Conservation (phyloP, 2,329 filamentous ascomycete genomes). For the Dothideomycetes sp. region DNA sequence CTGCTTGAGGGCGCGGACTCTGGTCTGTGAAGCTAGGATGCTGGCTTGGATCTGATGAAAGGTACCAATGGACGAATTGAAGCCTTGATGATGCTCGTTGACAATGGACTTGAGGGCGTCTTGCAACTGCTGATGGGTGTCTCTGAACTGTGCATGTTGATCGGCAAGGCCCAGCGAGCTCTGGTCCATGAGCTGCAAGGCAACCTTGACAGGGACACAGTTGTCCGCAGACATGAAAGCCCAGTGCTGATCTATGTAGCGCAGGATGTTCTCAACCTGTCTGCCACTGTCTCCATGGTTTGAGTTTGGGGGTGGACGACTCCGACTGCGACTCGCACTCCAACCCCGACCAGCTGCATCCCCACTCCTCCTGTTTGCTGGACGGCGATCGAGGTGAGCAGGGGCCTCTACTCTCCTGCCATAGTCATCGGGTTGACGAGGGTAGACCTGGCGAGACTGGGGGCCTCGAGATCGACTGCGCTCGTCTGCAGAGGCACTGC, state of each 20-base stretch:
- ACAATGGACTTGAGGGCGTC: slow-evolving; percentile 88
- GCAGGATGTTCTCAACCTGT: slow-evolving; percentile 47
- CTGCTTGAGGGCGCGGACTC: slow-evolving; percentile 71
- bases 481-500: slow-evolving; percentile 24
- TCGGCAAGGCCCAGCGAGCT: slow-evolving; percentile 88
- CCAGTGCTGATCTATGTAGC: slow-evolving; percentile 82
- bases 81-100: slow-evolving; percentile 97
- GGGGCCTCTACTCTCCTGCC: slow-evolving; percentile 15
- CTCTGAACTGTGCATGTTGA: slow-evolving; percentile 74
- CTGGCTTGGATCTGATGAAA: slow-evolving; percentile 97
- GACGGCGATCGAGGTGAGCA: slow-evolving; percentile 31
- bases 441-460: slow-evolving; percentile 28
- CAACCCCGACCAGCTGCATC: slow-evolving; percentile 17
- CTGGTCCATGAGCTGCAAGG: slow-evolving; percentile 85
- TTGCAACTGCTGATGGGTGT: slow-evolving; percentile 80
- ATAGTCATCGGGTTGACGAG: slow-evolving; percentile 9
- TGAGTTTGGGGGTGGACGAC: slow-evolving; percentile 7
- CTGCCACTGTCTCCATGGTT: slow-evolving; percentile 7
- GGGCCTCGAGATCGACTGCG: slow-evolving; percentile 24
- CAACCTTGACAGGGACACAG: slow-evolving; percentile 86
- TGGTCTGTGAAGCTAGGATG: slow-evolving; percentile 77
- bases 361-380: slow-evolving; percentile 29
- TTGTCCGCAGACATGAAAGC: slow-evolving; percentile 79
- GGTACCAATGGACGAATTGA: slow-evolving; percentile 97
- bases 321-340: slow-evolving; percentile 20